Evolutionary conservation across 2,329 filamentous ascomycete genomes (phyloP), one percentile per base, ranked within the genome.

Genomic region (Talaromyces sp.): DNA sequence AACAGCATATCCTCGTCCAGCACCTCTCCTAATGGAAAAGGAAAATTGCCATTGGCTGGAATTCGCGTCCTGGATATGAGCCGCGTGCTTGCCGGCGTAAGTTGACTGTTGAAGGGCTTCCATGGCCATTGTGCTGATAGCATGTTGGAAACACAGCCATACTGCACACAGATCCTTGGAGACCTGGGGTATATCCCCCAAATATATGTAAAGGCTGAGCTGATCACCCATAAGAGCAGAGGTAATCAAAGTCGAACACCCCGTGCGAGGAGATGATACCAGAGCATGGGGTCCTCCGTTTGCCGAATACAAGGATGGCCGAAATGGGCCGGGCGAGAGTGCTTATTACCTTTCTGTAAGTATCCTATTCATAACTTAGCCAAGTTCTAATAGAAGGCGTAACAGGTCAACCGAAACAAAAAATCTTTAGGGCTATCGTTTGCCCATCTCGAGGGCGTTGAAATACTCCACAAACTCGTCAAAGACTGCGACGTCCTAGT

Each of bases 231-330:
- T 62, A 68, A 96, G 92, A 65, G 95, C 95, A 66, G 93, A 99
- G 74, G 88, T 99, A 33, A 96, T 99, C 78, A 99, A 99, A 77
- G 85, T 99, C 64, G 95, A 99, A 77, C 95, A 99, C 76, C 95
- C 95, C 3, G 86, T 86, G 5, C 85, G 91, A 61, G 95, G 91
- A 44, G 95, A 99, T 73, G 95, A 99, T 73, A 99, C 95, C 11
- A 82, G 95, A 70, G 93, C 93, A 57, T 99, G 95, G 95, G 95
- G 95, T 0, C 95, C 95, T 27, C 95, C 95, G 1, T 99, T 95
- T 74, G 95, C 95, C 8, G 80, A 85, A 57, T 96, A 96, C 73
- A 84, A 83, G 64, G 73, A 85, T 33, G 84, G 80, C 2, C 79
- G 69, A 67, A 86, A 75, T 39, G 73, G 91, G 0, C 88, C 91